Conservation (phyloP, 1,284 basidiomycete species). For the Erythrobasidium hasegawianum region DNA sequence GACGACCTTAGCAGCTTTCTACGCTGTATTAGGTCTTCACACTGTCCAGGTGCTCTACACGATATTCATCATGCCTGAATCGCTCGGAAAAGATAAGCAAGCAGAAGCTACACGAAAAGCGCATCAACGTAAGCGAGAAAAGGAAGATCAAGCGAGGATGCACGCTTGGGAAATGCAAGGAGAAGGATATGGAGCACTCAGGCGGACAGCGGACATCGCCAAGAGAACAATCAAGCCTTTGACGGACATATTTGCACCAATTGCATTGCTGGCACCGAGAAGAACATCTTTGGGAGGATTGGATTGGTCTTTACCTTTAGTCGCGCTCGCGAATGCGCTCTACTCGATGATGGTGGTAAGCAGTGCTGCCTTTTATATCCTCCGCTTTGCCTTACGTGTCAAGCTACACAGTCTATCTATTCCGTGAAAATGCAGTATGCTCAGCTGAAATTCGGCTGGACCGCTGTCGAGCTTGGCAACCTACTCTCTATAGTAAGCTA, state of each 20-base stretch:
- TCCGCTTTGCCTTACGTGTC: not conserved
- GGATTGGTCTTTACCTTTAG: constrained; percentile 29
- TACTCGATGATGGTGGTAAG: constrained; percentile 33
- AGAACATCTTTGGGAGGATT: not conserved
- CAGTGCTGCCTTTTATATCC: not conserved
- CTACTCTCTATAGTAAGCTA: constrained; percentile 8
- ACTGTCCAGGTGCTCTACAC: constrained; percentile 10
- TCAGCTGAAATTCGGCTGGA: constrained; percentile 32
- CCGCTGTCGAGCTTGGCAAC: constrained; percentile 27
- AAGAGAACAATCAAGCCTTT: constrained; percentile 17
- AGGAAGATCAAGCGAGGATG: not conserved
- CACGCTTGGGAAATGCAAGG: not conserved
- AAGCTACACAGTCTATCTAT: constrained; percentile 11
- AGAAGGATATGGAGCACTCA: not conserved
- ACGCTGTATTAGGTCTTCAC: constrained; percentile 16
- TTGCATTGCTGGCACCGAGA: constrained; percentile 26
- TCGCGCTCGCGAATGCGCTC: constrained; percentile 22
- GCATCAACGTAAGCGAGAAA: constrained; percentile 12
- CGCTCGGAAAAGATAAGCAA: constrained; percentile 20
- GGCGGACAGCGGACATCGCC: not conserved
- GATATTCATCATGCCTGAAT: constrained; percentile 26
- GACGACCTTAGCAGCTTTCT: constrained; percentile 24
- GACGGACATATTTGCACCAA: constrained; percentile 9
- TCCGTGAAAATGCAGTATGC: constrained; percentile 34
- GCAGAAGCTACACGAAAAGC: not conserved